Percentiles rank a stretch among this genome's conserved stretches.
phyloP scores from a whole-genome alignment of 2,329 filamentous ascomycete species.

The Pseudogymnoascus sp. region DNA sequence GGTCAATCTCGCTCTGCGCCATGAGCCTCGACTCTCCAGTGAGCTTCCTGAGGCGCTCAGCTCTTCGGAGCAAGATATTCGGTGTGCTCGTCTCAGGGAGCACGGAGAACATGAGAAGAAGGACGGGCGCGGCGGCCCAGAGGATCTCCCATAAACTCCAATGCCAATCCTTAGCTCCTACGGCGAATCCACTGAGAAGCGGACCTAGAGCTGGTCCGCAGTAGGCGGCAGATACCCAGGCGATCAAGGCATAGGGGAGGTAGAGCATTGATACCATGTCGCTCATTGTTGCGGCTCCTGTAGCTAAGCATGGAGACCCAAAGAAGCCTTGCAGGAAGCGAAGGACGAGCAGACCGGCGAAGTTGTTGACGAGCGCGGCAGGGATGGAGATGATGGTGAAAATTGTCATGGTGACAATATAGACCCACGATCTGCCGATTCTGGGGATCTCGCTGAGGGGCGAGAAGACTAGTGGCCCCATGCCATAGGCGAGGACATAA shows the following conservation, averaged over 20 bases:
- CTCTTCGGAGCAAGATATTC: constrained; percentile 54
- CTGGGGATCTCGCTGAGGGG: constrained; percentile 59
- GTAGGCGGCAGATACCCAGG: constrained; percentile 49
- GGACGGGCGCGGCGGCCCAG: constrained; percentile 50
- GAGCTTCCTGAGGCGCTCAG: constrained; percentile 50
- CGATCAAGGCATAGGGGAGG: constrained; percentile 49
- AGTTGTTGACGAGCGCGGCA: constrained; percentile 54
- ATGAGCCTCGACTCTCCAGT: constrained; percentile 49
- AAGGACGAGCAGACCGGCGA: constrained; percentile 53
- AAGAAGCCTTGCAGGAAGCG: constrained; percentile 61
- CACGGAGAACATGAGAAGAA: constrained; percentile 52
- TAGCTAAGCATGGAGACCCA: constrained; percentile 57
- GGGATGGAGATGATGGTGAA: constrained; percentile 62
- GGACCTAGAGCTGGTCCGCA: constrained; percentile 50
- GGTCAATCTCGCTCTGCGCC: constrained; percentile 57
- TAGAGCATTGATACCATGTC: constrained; percentile 48
- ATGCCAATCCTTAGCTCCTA: constrained; percentile 50
- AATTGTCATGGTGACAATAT: constrained; percentile 58
- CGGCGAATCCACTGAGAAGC: constrained; percentile 51
- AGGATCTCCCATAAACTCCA: constrained; percentile 58
- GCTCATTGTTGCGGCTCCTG: constrained; percentile 42
- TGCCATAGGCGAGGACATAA: constrained; percentile 56
- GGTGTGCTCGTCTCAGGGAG: constrained; percentile 55
- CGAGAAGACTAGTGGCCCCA: constrained; percentile 57
- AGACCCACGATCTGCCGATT: constrained; percentile 60